phyloP scores from a whole-genome alignment of 139 green algal species.

The Volvox reticuliferus region DNA sequence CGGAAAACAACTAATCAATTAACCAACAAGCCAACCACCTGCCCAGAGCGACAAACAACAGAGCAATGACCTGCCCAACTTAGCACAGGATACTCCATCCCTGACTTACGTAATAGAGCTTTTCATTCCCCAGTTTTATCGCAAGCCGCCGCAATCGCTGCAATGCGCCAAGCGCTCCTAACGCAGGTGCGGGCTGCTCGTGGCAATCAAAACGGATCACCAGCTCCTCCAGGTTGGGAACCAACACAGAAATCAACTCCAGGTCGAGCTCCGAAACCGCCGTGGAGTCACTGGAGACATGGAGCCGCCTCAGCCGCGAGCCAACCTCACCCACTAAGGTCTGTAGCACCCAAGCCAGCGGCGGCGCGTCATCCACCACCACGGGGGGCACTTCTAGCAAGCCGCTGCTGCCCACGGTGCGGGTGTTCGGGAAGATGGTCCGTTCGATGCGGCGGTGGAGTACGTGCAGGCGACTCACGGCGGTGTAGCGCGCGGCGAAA shows the following conservation, averaged over 20 bases:
- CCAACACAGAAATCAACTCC: background rate
- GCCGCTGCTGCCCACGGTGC: background rate
- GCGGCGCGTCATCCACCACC: slow-evolving; percentile 36
- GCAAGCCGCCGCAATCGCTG: background rate
- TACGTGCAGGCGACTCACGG: background rate
- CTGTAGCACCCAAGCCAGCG: background rate
- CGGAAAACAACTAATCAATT: too few relatives aligned
- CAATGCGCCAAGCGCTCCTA: background rate
- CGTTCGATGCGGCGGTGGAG: slow-evolving; percentile 12
- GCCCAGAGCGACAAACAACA: too few relatives aligned
- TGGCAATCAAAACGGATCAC: background rate
- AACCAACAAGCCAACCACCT: too few relatives aligned
- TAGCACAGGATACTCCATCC: too few relatives aligned
- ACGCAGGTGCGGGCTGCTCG: slow-evolving; percentile 16
- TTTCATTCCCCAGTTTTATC: background rate
- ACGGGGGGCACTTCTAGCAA: slow-evolving; percentile 14
- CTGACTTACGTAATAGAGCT: slow-evolving; percentile 32
- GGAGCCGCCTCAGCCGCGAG: background rate
- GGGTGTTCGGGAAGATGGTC: background rate
- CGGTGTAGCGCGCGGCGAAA: background rate
- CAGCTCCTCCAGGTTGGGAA: slow-evolving; percentile 4
- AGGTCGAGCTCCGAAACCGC: slow-evolving; percentile 23
- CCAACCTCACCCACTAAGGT: background rate
- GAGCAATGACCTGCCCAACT: too few relatives aligned
- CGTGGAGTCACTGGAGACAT: background rate